Evolutionary conservation across 2,329 filamentous ascomycete genomes (phyloP).

Genomic region (Sclerotinia minor): DNA sequence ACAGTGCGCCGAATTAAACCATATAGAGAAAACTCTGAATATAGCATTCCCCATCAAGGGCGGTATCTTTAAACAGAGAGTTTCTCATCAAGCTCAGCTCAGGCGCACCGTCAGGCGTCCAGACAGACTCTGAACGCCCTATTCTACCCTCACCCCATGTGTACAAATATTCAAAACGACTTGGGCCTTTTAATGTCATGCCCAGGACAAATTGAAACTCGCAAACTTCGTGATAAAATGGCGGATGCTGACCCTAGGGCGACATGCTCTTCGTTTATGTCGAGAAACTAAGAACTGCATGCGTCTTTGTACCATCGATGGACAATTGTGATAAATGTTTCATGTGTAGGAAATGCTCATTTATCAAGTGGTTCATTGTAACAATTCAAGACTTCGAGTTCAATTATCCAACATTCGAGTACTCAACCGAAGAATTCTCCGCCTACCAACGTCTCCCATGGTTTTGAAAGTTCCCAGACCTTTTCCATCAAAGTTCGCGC

Average conservation of each 20-base stretch:
- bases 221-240: neutral
- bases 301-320: too few species aligned
- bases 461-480: slow-evolving; percentile 66
- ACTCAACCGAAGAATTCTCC: slow-evolving; percentile 41
- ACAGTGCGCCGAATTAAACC: neutral
- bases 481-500: slow-evolving; percentile 66
- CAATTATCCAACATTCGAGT: neutral
- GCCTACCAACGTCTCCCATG: slow-evolving; percentile 64
- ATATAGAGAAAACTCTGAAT: too few species aligned
- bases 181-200: slow-evolving; percentile 46
- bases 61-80: too few species aligned
- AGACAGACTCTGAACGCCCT: slow-evolving; percentile 27
- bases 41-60: too few species aligned
- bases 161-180: slow-evolving; percentile 7
- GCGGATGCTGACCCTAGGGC: too few species aligned
- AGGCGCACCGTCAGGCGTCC: slow-evolving; percentile 22
- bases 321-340: neutral
- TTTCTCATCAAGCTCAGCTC: neutral
- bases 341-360: too few species aligned
- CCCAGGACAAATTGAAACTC: slow-evolving; percentile 43
- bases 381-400: neutral
- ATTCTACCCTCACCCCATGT: slow-evolving; percentile 23
- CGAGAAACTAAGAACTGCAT: neutral
- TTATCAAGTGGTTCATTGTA: too few species aligned
- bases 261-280: neutral